Evolutionary conservation across 1,284 basidiomycete genomes (phyloP).

Genomic region (Pascua guehoae): DNA sequence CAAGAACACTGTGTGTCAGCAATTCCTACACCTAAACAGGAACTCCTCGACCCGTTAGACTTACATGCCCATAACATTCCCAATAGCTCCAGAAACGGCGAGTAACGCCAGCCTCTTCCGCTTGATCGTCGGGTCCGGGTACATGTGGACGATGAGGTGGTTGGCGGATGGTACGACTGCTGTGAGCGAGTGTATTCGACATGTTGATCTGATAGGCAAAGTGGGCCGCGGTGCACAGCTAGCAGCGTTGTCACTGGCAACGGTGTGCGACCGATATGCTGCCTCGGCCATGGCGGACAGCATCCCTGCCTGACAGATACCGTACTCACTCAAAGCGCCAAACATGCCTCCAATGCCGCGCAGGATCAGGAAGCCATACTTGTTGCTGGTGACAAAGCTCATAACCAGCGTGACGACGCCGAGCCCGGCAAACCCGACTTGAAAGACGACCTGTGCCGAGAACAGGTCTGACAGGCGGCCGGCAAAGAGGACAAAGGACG

Average conservation of each 20-base stretch:
- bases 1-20: constrained; percentile 18
- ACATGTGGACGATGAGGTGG: constrained; percentile 40
- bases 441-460: constrained; percentile 40
- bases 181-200: constrained; percentile 3
- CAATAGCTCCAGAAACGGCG: constrained; percentile 30
- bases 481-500: constrained; percentile 39
- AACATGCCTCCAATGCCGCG: constrained; percentile 42
- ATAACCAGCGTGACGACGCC: constrained; percentile 36
- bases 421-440: constrained; percentile 31
- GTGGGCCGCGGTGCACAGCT: neutral
- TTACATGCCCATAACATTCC: constrained; percentile 36
- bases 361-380: constrained; percentile 45
- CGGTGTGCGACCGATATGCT: no score
- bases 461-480: constrained; percentile 42
- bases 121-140: constrained; percentile 35
- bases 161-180: constrained; percentile 3
- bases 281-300: no score
- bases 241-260: no score
- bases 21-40: neutral
- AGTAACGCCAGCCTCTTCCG: constrained; percentile 33
- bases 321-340: constrained; percentile 3
- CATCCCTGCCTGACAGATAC: no score
- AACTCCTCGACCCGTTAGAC: constrained; percentile 8
- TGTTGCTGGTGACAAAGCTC: constrained; percentile 41
- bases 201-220: neutral